Percentiles rank a stretch among this genome's conserved stretches.
Conservation (phyloP, 805 yeast genomes). For the Ogataea angusta region DNA sequence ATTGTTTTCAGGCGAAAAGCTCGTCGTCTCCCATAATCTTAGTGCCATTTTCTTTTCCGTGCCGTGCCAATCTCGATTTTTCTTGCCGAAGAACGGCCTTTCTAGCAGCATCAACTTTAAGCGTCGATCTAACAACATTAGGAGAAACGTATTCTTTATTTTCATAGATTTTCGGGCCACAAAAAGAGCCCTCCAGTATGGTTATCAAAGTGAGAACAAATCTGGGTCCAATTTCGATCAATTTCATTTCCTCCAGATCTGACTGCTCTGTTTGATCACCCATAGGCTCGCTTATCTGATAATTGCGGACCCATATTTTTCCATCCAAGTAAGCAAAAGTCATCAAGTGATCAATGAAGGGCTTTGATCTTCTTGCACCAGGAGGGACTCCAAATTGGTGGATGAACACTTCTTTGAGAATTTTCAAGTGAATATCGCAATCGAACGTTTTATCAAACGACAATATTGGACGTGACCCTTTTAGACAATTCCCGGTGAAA, state of each 20-base stretch:
- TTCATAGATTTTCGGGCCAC: constrained; percentile 96
- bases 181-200: constrained; percentile 92
- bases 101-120: constrained; percentile 73
- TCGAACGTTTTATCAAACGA: constrained; percentile 85
- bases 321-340: constrained; percentile 89
- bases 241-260: constrained; percentile 56
- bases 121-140: constrained; percentile 88
- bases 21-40: neutral
- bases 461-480: constrained; percentile 91
- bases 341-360: constrained; percentile 93
- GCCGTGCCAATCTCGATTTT: constrained; percentile 43
- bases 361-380: constrained; percentile 84
- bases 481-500: constrained; percentile 93
- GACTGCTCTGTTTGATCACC: constrained; percentile 22
- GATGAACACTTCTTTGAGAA: constrained; percentile 78
- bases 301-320: constrained; percentile 93
- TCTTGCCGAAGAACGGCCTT: constrained; percentile 77
- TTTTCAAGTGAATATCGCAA: constrained; percentile 58
- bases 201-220: constrained; percentile 89
- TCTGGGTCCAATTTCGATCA: constrained; percentile 96
- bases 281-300: constrained; percentile 68
- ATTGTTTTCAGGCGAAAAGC: no score
- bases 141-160: constrained; percentile 97
- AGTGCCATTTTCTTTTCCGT: neutral
- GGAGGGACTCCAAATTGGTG: constrained; percentile 97